Base-by-base conservation (phyloP, 2,329 filamentous ascomycete species). In the Pseudocercospora vitis region DNA sequence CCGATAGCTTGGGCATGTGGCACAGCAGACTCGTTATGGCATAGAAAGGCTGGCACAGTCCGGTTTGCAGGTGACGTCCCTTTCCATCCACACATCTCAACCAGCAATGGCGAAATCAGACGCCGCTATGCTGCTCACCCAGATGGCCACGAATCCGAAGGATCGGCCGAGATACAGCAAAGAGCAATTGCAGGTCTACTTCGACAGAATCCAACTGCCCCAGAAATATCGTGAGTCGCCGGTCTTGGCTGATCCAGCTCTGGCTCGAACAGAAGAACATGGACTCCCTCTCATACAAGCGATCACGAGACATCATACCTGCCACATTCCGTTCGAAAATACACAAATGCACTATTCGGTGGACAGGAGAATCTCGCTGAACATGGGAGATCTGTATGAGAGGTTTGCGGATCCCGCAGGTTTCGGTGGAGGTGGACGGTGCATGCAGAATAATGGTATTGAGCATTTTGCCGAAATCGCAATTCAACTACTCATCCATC, bases 241-340 rank as follows among this genome's bases (percentile, higher is more conserved):
- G 1, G 31, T 62, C 18, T 14, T 56, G 7, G 18, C 35, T 8
- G 46, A 62, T 44, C 39, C 45, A 19, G 24, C 40, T 19, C 51
- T 62, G 7, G 59, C 59, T 5, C 18, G 24, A 4, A 57, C 58
- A 2, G 59, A 55, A n/a, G 37, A 60, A 21, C 50, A 62, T 48
- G 63, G 59, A 11, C 56, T 65, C 2, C 59, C 57, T 3, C 50
- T 67, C n/a, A 31, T 68, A 3, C 50, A 57, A 19, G 58, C 57
- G 6, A 33, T 68, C 2, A 55, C 58, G 11, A 62, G 57, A 16
- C 55, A 60, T 11, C 78, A 81, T 46, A 65, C 81, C 7, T 67
- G 69, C 24, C 63, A 70, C 9, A 72, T 83, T 6, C 78, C 80
- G 0, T 84, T 82, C 67, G 80, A 82, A 19, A 83, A 82, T 57